phyloP scores from a whole-genome alignment of 2,329 filamentous ascomycete genomes.

The Hypomyces rosellus region DNA sequence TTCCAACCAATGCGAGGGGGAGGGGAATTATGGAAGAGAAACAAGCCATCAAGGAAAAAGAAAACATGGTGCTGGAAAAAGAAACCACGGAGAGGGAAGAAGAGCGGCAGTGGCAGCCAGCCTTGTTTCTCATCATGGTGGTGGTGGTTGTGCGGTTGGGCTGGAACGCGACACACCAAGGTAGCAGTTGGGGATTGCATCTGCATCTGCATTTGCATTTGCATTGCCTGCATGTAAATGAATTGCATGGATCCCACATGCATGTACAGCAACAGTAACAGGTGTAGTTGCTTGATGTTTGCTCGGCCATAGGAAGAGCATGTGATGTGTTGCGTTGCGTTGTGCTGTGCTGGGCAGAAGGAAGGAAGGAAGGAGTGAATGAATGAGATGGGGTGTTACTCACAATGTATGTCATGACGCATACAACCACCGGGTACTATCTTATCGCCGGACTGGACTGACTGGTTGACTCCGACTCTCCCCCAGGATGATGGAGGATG shows the following conservation, averaged over 20 bases:
- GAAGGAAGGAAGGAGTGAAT: no score
- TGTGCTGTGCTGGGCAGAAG: background rate
- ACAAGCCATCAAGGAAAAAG: no score
- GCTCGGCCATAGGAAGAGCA: slow-evolving; percentile 6
- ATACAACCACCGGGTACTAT: slow-evolving; percentile 18
- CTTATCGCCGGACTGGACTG: slow-evolving; percentile 11
- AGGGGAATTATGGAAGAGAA: background rate
- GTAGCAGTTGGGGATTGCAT: background rate
- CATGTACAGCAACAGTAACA: slow-evolving; percentile 3
- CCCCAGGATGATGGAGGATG: background rate
- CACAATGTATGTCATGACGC: slow-evolving; percentile 37
- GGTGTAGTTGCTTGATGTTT: no score
- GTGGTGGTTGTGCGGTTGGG: background rate
- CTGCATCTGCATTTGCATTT: background rate
- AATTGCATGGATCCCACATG: slow-evolving; percentile 12
- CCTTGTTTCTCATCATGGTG: no score
- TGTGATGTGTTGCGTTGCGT: slow-evolving; percentile 12
- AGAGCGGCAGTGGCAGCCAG: no score
- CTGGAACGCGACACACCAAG: background rate
- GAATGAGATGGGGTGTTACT: slow-evolving; percentile 17
- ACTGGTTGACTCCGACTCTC: no score
- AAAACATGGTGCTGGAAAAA: no score
- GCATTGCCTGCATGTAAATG: slow-evolving; percentile 2
- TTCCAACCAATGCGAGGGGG: background rate
- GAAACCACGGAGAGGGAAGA: background rate